Base-by-base conservation (phyloP, 1,139 yeast genomes). In the Nakaseomyces sp. region DNA sequence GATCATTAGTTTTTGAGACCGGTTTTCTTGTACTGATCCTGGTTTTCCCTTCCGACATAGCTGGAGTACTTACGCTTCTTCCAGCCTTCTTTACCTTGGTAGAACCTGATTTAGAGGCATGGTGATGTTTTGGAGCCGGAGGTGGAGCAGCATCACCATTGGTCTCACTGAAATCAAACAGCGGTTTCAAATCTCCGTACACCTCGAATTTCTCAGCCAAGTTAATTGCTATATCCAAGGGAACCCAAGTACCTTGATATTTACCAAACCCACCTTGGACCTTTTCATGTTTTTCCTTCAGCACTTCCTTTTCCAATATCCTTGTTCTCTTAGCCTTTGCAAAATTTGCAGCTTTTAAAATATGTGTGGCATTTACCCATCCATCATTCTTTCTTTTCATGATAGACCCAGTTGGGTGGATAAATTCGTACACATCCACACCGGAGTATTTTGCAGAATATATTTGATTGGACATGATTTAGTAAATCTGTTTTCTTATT, bases 291-390 rank as follows among this genome's bases (percentile, higher is more conserved):
- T 71, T 67, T 2, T 94, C 94, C 43, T 77, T 79, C 55, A 87
- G 94, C 17, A 89, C 94, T 49, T 93, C 96, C 57, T 84, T 81
- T 59, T 91, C 97, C 55, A 89, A 73, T 50, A 88, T 88, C 59
- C 94, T 79, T 10, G 96, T 89, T 57, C 97, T 71, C 61, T 84
- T 87, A 2, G 96, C 95, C 64, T 89, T 89, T 50, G 96, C 95
- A 61, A 89, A 88, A 58, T 87, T 84, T 43, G 97, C 96, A 41
- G 93, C 89, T 63, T 91, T 89, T 48, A 91, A 72, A 40, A 91
- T 88, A 66, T 91, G 97, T 19, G 98, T 91, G n/a, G 97, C 97
- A 67, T 91, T 91, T 44, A 89, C 94, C 95, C 96, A 88, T 47
- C 87, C 88, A 62, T 91, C 97, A 37, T 74, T 71, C 53, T 86